Percentiles rank a stretch among this genome's conserved stretches.
These are phyloP conservation scores for Leucoagaricus sp. DNA, from an alignment of 1,284 basidiomycete species.

Conservation along the genomic window DNA sequence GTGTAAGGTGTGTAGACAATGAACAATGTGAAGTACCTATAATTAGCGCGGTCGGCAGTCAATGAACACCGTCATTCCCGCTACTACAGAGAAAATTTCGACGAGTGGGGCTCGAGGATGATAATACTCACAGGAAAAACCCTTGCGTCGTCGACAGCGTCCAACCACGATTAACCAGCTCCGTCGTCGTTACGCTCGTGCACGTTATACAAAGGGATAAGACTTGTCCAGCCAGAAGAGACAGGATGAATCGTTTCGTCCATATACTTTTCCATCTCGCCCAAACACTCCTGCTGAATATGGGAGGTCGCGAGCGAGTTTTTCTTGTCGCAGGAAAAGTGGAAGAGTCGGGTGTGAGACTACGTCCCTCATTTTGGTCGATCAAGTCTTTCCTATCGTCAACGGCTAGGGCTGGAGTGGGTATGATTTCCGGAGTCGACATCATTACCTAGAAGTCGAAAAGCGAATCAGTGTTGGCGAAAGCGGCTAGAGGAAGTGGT, in stretches of 20 bases:
- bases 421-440: background rate
- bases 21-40: slow-evolving; percentile 78
- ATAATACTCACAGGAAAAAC: slow-evolving; percentile 68
- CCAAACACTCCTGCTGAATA: slow-evolving; percentile 56
- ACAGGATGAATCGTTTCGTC: slow-evolving; percentile 70
- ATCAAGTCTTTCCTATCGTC: background rate
- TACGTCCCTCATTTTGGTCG: slow-evolving; percentile 6
- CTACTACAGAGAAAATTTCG: background rate
- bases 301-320: slow-evolving; percentile 39
- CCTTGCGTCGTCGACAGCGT: slow-evolving; percentile 78
- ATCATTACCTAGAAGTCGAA: background rate
- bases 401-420: background rate
- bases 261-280: slow-evolving; percentile 69
- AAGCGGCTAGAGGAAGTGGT: no score
- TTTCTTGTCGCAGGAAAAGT: background rate
- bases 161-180: slow-evolving; percentile 72
- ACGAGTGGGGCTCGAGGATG: background rate
- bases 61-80: background rate
- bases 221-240: slow-evolving; percentile 75
- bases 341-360: slow-evolving; percentile 6
- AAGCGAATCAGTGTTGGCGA: background rate
- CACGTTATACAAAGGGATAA: slow-evolving; percentile 85
- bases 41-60: slow-evolving; percentile 3
- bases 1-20: slow-evolving; percentile 82
- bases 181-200: slow-evolving; percentile 82